A percentile compares a stretch with the other conserved stretches of the same genome.
Evolutionary conservation across 2,329 filamentous ascomycete species (phyloP).

Genomic region (Trichoderma semiorbis): DNA sequence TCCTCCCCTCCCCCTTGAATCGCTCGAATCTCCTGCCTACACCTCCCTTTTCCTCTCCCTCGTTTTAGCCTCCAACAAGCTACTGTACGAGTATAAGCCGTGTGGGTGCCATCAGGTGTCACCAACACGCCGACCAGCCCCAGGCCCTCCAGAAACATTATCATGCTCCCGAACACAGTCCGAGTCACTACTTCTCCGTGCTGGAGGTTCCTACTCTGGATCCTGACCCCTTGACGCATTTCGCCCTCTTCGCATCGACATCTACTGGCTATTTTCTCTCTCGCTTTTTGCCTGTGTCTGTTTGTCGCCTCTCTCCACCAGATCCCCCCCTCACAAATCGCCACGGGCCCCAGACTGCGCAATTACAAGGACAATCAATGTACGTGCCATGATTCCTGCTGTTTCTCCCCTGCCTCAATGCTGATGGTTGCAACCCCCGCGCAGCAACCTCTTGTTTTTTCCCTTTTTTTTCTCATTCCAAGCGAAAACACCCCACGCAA

Average conservation of each 20-base stretch:
- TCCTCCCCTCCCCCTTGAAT: neutral
- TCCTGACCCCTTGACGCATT: slow-evolving; percentile 37
- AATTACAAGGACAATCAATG: neutral
- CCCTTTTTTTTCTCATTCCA: slow-evolving; percentile 8
- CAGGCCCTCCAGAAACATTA: slow-evolving; percentile 26
- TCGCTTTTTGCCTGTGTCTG: neutral
- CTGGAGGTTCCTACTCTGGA: slow-evolving; percentile 40
- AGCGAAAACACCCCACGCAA: slow-evolving; percentile 15
- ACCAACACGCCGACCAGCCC: slow-evolving; percentile 15
- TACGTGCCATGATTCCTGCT: slow-evolving; percentile 3
- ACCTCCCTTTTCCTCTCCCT: neutral
- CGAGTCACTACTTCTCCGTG: slow-evolving; percentile 38
- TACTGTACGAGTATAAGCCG: neutral
- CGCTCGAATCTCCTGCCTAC: neutral
- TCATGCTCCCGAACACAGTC: slow-evolving; percentile 39
- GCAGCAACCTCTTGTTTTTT: slow-evolving; percentile 13
- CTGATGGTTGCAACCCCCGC: slow-evolving; percentile 17
- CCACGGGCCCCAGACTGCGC: neutral
- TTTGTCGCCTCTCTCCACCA: neutral
- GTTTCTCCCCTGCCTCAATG: slow-evolving; percentile 9
- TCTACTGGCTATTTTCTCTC: neutral
- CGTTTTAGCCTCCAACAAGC: neutral
- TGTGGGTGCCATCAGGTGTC: slow-evolving; percentile 16
- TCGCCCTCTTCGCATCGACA: neutral
- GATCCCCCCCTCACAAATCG: neutral